Conservation (phyloP, 441 rosid genomes). For the Geranium incanum region DNA sequence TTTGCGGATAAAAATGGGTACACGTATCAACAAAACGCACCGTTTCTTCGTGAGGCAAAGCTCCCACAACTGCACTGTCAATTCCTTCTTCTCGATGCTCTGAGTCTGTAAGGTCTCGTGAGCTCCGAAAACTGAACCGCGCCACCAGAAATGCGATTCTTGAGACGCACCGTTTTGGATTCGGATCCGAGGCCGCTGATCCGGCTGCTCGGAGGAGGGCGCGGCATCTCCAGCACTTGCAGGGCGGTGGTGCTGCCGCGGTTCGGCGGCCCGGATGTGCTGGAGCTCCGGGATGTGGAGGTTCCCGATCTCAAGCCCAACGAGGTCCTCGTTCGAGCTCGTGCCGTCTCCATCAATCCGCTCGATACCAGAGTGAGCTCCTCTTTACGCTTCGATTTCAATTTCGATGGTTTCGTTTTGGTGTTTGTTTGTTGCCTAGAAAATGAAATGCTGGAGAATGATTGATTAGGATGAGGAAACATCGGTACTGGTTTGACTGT, state of each 20-base stretch:
- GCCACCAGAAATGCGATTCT: constrained; percentile 8
- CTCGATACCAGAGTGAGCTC: constrained; percentile 79
- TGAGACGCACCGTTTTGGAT: neutral
- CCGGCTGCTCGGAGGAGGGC: neutral
- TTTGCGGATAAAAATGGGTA: constrained; percentile 10
- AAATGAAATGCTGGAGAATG: constrained; percentile 4
- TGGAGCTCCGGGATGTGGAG: constrained; percentile 66
- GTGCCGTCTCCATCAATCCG: constrained; percentile 86
- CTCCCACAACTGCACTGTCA: neutral
- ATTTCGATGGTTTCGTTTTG: neutral
- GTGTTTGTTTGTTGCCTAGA: constrained; percentile 12
- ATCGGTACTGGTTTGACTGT: neutral
- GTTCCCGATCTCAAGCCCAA: constrained; percentile 70
- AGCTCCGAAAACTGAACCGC: neutral
- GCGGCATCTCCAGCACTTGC: constrained; percentile 52
- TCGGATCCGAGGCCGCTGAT: neutral
- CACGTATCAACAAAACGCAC: constrained; percentile 14
- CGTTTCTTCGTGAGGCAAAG: neutral
- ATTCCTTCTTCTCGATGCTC: neutral
- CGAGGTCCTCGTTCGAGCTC: constrained; percentile 77
- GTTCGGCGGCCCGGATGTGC: constrained; percentile 84
- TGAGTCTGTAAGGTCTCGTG: neutral
- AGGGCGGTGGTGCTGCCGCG: constrained; percentile 81
- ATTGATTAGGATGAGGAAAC: neutral
- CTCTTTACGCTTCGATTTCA: constrained; percentile 5